Evolutionary conservation across 2,329 filamentous ascomycete species (phyloP).

Genomic region (Neocatenulostroma microsporum): DNA sequence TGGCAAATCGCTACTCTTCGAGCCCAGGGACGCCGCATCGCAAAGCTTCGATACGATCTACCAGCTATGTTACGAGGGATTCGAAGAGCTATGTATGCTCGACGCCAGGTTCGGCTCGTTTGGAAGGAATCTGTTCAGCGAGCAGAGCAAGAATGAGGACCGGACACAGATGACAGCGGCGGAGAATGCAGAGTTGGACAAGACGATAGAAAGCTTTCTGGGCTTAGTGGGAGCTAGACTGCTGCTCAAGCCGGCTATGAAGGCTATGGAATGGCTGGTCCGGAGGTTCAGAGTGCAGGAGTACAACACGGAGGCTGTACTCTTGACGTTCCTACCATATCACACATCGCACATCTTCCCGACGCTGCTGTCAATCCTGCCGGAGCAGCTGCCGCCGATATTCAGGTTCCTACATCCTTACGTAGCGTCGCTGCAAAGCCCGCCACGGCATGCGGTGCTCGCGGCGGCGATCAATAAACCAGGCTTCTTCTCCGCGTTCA

Average conservation of each 20-base stretch:
- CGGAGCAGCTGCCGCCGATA: conserved; percentile 61
- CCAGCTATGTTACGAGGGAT: conserved; percentile 79
- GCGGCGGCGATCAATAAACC: conserved; percentile 74
- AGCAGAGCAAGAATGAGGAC: conserved; percentile 85
- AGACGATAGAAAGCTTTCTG: conserved; percentile 72
- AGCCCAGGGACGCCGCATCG: conserved; percentile 69
- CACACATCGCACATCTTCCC: conserved; percentile 79
- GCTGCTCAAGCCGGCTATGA: conserved; percentile 77
- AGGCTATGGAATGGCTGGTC: conserved; percentile 90
- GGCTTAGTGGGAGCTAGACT: conserved; percentile 68
- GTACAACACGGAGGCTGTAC: conserved; percentile 68
- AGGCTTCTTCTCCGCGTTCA: conserved; percentile 67
- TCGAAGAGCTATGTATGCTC: conserved; percentile 80
- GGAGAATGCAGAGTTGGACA: conserved; percentile 76
- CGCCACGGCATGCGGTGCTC: conserved; percentile 73
- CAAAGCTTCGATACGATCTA: conserved; percentile 90
- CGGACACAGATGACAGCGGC: conserved; percentile 70
- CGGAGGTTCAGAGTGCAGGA: conserved; percentile 90
- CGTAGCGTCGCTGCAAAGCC: conserved; percentile 64
- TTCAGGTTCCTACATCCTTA: conserved; percentile 85
- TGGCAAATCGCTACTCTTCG: conserved; percentile 91
- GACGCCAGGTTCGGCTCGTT: conserved; percentile 73
- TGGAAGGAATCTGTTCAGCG: conserved; percentile 74
- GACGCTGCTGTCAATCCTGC: conserved; percentile 79
- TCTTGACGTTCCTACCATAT: conserved; percentile 87